Evolutionary conservation across 441 rosid species (phyloP), one percentile per base, ranked within the genome.

Genomic region (Erysimum pusillum): DNA sequence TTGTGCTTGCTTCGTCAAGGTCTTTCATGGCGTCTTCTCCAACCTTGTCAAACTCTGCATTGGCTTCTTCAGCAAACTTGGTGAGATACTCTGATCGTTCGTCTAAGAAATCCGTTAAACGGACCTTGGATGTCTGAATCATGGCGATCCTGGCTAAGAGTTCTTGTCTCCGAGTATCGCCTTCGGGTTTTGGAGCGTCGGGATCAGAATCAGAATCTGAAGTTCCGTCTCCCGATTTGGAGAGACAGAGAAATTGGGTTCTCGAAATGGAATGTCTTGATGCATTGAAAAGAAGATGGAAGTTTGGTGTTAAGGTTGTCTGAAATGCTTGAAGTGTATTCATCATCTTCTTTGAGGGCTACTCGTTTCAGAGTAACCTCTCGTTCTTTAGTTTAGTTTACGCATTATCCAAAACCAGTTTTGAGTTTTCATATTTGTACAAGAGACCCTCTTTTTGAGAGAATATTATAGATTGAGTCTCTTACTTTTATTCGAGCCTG

Each of bases 21-120:
- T 79, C 95, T 80, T 81, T 88, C 81, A 96, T 90, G 42, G 97
- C 99, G 62, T 89, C 95, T 83, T 93, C 97, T 51, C 94, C 97
- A 77, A 95, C 79, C 71, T 93, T 88, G 65, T 93, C 95, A 32
- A 93, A 85, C 86, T 90, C 93, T 0, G 87, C 87, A 63, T 76
- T 83, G 73, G 97, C 97, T 82, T 95, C 95, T 84, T 95, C 97
- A 6, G 90, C 96, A 69, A 89, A 91, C 63, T 91, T 87, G 69
- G 93, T 88, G 61, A 95, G 86, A 79, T 89, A 87, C 54, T 79
- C 85, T n/a, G 99, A 86, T 65, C 84, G 79, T 70, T 93, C 91
- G 49, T 96, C 98, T 61, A 93, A 77, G 74, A 89, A 96, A 69
- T 87, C 94, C 0, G 97, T 88, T 73, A 93, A 90, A 14, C 94